Conservation (phyloP, 116 monocot species). For the Trichopus zeylanicus region DNA sequence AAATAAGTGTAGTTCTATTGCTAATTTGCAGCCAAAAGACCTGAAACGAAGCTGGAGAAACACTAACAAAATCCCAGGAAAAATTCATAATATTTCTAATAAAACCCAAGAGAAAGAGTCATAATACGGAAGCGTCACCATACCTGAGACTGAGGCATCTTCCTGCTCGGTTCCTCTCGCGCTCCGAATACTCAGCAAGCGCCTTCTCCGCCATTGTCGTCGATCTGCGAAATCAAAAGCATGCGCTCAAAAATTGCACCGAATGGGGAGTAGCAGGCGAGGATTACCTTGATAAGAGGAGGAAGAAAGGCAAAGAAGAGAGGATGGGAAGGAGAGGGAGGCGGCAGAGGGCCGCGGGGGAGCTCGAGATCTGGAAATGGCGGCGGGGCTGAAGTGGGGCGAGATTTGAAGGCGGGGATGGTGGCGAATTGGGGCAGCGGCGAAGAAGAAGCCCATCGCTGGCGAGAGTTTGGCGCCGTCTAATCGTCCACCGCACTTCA, state of each 20-base stretch:
- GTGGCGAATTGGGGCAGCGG: background rate
- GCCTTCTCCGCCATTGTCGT: background rate
- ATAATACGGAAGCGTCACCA: too few species aligned
- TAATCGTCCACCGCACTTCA: background rate
- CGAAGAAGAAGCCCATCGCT: background rate
- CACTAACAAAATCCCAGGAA: too few species aligned
- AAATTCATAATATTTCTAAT: too few species aligned
- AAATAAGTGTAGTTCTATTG: too few species aligned
- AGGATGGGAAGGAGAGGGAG: background rate
- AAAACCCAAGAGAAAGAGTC: too few species aligned
- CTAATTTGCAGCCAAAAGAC: too few species aligned
- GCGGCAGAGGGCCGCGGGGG: background rate
- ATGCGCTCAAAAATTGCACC: background rate
- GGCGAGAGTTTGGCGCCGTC: background rate
- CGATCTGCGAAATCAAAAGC: background rate
- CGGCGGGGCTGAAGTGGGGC: background rate
- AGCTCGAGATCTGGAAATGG: too few species aligned
- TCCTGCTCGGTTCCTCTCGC: constrained; percentile 17
- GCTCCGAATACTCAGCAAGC: background rate
- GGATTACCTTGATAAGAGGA: background rate
- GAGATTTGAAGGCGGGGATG: background rate
- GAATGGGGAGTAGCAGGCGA: background rate
- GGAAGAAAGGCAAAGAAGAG: background rate
- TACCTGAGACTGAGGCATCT: constrained; percentile 5
- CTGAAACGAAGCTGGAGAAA: too few species aligned